Evolutionary conservation across 2,329 filamentous ascomycete species (phyloP).

Genomic region (Botrytis porri): DNA sequence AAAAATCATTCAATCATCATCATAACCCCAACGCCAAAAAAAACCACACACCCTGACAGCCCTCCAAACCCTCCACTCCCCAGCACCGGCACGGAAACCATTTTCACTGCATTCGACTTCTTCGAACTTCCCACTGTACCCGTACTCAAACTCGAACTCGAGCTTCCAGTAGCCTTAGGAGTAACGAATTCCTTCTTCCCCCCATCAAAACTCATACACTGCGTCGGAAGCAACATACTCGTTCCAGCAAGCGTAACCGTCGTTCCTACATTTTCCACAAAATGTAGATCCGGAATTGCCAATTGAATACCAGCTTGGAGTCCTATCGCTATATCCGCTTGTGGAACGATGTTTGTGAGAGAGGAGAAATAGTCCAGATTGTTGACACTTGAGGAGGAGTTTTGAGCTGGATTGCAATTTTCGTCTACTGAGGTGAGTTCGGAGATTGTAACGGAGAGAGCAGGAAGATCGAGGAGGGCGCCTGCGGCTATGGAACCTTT

Average conservation of each 20-base stretch:
- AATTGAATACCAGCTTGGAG: neutral
- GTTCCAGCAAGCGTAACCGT: constrained; percentile 1
- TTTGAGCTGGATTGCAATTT: constrained; percentile 6
- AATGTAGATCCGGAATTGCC: neutral
- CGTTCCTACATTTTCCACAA: neutral
- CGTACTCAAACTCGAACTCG: neutral
- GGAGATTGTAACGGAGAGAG: constrained; percentile 3
- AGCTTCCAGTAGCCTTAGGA: neutral
- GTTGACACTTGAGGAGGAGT: neutral
- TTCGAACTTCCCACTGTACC: neutral
- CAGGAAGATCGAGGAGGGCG: constrained; percentile 11
- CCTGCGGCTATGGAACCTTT: neutral
- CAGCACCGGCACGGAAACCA: neutral
- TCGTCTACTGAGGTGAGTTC: neutral
- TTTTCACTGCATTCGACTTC: neutral
- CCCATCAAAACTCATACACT: constrained; percentile 14
- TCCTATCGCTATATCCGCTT: neutral
- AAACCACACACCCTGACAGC: neutral
- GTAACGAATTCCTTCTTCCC: neutral
- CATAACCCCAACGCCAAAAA: constrained; percentile 5
- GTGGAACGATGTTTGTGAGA: constrained; percentile 14
- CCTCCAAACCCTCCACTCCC: neutral
- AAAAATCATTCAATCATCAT: neutral
- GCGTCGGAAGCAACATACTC: neutral
- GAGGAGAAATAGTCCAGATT: neutral